These are phyloP conservation scores for Blastomyces parvus DNA, from an alignment of 2,329 filamentous ascomycete species.

Conservation along the genomic window DNA sequence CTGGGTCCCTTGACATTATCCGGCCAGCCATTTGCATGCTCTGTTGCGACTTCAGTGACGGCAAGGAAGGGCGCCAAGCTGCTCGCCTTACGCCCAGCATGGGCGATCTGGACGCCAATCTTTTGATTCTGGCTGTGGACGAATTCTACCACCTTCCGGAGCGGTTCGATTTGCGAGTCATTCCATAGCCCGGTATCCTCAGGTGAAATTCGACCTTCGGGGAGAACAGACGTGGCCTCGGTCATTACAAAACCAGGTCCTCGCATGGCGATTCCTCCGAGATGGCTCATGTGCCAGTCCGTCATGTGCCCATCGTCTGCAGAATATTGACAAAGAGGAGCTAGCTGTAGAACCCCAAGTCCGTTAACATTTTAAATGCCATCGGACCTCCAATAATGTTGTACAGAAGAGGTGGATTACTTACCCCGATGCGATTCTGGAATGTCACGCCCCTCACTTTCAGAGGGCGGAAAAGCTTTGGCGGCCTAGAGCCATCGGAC, in stretches of 20 bases:
- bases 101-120: slow-evolving; percentile 64
- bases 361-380: background rate
- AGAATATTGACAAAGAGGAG: slow-evolving; percentile 59
- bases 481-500: slow-evolving; percentile 32
- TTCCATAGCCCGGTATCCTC: slow-evolving; percentile 74
- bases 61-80: slow-evolving; percentile 55
- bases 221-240: slow-evolving; percentile 65
- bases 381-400: background rate
- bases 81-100: slow-evolving; percentile 62
- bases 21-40: slow-evolving; percentile 47
- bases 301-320: slow-evolving; percentile 63
- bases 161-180: slow-evolving; percentile 58
- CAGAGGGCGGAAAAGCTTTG: slow-evolving; percentile 51
- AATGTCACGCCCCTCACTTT: slow-evolving; percentile 51
- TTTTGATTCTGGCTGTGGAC: slow-evolving; percentile 49
- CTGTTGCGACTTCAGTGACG: slow-evolving; percentile 45
- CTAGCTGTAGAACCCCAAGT: slow-evolving; percentile 32
- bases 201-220: slow-evolving; percentile 70
- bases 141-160: slow-evolving; percentile 24
- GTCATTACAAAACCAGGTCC: slow-evolving; percentile 63
- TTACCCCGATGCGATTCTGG: slow-evolving; percentile 56
- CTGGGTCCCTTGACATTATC: slow-evolving; percentile 49
- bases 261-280: slow-evolving; percentile 62
- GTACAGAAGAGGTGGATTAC: slow-evolving; percentile 10
- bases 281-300: slow-evolving; percentile 71